Percentiles rank a stretch among this genome's conserved stretches.
These are phyloP conservation scores for Staphylotrichum longicolle DNA, from an alignment of 495 filamentous ascomycete genomes.

Conservation along the genomic window DNA sequence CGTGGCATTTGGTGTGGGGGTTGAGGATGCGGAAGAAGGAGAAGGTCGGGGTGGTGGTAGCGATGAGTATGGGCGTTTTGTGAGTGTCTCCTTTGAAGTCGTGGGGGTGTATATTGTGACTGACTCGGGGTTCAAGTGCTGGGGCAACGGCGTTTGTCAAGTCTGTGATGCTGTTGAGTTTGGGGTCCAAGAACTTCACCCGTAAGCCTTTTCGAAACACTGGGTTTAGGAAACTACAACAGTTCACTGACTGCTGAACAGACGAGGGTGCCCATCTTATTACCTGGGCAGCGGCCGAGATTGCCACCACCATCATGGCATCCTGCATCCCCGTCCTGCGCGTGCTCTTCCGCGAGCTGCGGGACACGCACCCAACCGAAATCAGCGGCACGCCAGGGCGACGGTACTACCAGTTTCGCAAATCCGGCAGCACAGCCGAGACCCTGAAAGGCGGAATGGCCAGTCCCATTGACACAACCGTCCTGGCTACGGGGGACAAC, in stretches of 20 bases:
- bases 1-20: conserved; percentile 31
- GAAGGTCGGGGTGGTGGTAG: conserved; percentile 32
- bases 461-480: no score
- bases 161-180: conserved; percentile 14
- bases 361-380: background rate
- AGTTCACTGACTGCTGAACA: conserved; percentile 2
- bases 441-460: background rate
- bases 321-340: conserved; percentile 38
- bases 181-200: conserved; percentile 25
- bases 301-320: conserved; percentile 35
- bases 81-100: conserved; percentile 12
- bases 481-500: no score
- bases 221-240: background rate
- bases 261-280: conserved; percentile 31
- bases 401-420: background rate
- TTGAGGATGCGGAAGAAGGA: conserved; percentile 33
- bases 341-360: conserved; percentile 30
- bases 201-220: conserved; percentile 17
- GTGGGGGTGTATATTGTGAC: background rate
- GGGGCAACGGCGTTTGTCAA: conserved; percentile 31
- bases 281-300: conserved; percentile 31
- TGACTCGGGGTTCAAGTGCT: conserved; percentile 15
- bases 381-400: background rate
- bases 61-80: conserved; percentile 37
- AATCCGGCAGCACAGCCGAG: background rate